phyloP scores from a whole-genome alignment of 352 stramenopile genomes.

The Phytophthora niederhauseri region DNA sequence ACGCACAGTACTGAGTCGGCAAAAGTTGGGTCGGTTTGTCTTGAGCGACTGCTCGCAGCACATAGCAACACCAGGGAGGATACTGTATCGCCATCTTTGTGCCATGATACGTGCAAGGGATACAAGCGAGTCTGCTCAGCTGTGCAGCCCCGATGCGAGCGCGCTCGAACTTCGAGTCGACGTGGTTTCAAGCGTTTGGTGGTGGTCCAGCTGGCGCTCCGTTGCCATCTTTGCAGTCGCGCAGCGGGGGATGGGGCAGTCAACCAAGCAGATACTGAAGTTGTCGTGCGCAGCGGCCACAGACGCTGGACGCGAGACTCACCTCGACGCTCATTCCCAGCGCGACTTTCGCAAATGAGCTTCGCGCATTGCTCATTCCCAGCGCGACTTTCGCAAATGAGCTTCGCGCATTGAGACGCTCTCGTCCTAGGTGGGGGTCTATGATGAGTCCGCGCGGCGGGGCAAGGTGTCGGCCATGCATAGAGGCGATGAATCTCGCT shows the following conservation, averaged over 20 bases:
- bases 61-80: too few species aligned
- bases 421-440: conserved; percentile 1
- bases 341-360: neutral
- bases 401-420: neutral
- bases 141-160: neutral
- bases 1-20: too few species aligned
- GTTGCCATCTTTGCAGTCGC: conserved; percentile 22
- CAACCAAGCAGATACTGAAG: conserved; percentile 15
- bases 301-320: neutral
- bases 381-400: neutral
- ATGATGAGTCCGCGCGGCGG: conserved; percentile 5
- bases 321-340: neutral
- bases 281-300: neutral
- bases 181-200: neutral
- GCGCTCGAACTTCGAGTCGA: too few species aligned
- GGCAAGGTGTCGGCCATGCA: neutral
- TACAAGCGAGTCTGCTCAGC: too few species aligned
- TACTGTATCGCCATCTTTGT: too few species aligned
- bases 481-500: conserved; percentile 15
- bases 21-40: too few species aligned
- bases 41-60: too few species aligned
- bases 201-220: conserved; percentile 4
- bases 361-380: neutral
- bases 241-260: conserved; percentile 3
- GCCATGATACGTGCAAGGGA: too few species aligned